Evolutionary conservation across 192 early-diverging fungal species (phyloP), one percentile per base, ranked within the genome.

Genomic region (Backusella sp.): DNA sequence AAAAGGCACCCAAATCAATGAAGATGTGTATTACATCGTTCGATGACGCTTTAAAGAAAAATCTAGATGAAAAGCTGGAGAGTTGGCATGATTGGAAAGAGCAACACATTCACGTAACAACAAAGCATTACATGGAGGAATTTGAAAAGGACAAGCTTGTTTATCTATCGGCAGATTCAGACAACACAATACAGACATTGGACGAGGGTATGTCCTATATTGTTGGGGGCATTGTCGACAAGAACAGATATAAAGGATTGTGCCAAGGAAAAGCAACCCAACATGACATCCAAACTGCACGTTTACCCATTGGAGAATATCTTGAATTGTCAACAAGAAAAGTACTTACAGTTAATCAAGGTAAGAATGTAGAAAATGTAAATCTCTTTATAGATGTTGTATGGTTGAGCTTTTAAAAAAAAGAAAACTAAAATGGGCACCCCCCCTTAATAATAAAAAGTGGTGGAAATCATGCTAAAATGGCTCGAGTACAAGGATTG

Each of bases 191-290:
- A 15, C 77, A 87, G 3, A 72, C 78, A 11, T 77, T 99, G 46
- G 94, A 96, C 5, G 87, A 88, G n/a, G 75, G 73, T 0, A 94
- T 91, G 46, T 80, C 89, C 9, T 99, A 99, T 81, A 78, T 99
- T n/a, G 91, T 99, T 78, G 97, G 97, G 28, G 96, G 96, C 0
- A 88, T 99, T 66, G 97, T 99, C 1, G 97, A 99, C 76, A 94
- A 93, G 78, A 99, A 99, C 76, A 83, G 96, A 42, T 86, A 95
- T 79, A 93, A 93, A 80, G 74, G 83, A 6, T 77, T 98, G 35
- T 97, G 95, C 66, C 90, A 92, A 37, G 80, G 92, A 32, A 92
- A 94, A 79, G 96, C 97, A 3, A 79, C 86, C 59, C 77, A 88
- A 19, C 86, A 89, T 68, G 91, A 93, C 21, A 90, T 97, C 23